Conservation (phyloP, 106 monocot species). For the Hemerocallis citrina region DNA sequence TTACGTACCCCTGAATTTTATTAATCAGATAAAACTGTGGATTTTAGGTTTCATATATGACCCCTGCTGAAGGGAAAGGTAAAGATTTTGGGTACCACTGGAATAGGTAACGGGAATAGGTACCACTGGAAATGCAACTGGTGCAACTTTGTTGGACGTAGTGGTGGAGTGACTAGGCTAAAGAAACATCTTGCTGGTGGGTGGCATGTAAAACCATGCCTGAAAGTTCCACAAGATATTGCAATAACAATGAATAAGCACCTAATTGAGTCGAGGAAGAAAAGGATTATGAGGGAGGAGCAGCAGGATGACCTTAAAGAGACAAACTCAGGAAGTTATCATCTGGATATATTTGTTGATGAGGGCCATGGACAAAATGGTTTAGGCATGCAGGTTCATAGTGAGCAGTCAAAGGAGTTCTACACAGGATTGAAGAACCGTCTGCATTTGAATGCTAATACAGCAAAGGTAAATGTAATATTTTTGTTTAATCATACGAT, state of each 20-base stretch:
- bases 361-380: too few species aligned
- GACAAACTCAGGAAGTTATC: too few species aligned
- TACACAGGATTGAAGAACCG: too few species aligned
- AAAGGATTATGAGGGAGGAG: background rate
- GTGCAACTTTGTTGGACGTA: constrained; percentile 29
- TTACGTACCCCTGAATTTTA: too few species aligned
- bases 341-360: too few species aligned
- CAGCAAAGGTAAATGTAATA: too few species aligned
- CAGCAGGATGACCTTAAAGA: background rate
- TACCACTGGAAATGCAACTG: constrained; percentile 44
- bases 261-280: constrained; percentile 6
- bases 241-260: constrained; percentile 15
- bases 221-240: constrained; percentile 24
- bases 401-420: too few species aligned
- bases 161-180: constrained; percentile 50
- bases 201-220: constrained; percentile 13
- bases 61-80: constrained; percentile 5
- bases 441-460: too few species aligned
- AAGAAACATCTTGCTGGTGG: constrained; percentile 44
- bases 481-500: too few species aligned
- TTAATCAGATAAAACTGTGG: constrained; percentile 1
- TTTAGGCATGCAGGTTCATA: too few species aligned
- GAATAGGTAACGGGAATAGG: constrained; percentile 29
- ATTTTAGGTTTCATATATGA: constrained; percentile 7
- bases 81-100: constrained; percentile 45